These are phyloP conservation scores for Ceratobasidium sp. DNA, from an alignment of 1,284 basidiomycete species.

Conservation along the genomic window DNA sequence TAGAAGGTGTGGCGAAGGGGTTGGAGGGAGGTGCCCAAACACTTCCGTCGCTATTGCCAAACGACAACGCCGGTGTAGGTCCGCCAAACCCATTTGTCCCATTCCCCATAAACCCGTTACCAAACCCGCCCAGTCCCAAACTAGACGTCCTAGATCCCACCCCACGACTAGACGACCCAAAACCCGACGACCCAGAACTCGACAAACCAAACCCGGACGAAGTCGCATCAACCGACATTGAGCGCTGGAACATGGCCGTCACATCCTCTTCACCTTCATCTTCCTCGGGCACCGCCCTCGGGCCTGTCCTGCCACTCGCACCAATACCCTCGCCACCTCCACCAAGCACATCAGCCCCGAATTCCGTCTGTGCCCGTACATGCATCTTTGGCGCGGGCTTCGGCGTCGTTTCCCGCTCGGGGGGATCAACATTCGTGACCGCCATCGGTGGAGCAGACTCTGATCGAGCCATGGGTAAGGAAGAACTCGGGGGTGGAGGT, in stretches of 20 bases:
- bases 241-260: constrained; percentile 37
- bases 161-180: neutral
- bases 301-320: neutral
- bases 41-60: constrained; percentile 34
- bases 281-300: constrained; percentile 19
- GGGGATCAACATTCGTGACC: neutral
- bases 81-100: constrained; percentile 24
- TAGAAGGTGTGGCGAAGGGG: constrained; percentile 36
- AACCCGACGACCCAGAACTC: constrained; percentile 5
- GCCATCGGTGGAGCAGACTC: constrained; percentile 47
- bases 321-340: neutral
- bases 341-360: constrained; percentile 28
- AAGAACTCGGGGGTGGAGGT: constrained; percentile 3
- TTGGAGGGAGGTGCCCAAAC: constrained; percentile 28
- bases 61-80: constrained; percentile 22
- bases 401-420: constrained; percentile 12
- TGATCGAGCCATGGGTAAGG: constrained; percentile 43
- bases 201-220: neutral
- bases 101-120: neutral
- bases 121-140: constrained; percentile 21
- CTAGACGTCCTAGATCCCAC: neutral
- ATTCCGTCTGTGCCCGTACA: constrained; percentile 17
- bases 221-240: constrained; percentile 19
- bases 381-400: constrained; percentile 4
- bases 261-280: constrained; percentile 45